Evolutionary conservation across 352 stramenopile species (phyloP).

Genomic region (Phytophthora macrochlamydospora): DNA sequence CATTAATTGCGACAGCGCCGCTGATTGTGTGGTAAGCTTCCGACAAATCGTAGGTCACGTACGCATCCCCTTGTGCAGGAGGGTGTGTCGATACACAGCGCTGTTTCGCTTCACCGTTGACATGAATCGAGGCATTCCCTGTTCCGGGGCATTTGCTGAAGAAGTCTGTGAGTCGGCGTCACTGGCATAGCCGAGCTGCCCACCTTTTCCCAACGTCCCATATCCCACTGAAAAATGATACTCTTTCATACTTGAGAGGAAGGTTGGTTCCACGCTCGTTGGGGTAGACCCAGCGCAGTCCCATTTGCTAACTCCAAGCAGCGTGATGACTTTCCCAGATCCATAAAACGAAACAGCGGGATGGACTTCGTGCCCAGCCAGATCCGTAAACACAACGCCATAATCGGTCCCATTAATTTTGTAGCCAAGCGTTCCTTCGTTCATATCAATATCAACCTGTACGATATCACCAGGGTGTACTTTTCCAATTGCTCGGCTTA

Average conservation of each 20-base stretch:
- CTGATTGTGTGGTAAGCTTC: slow-evolving; percentile 61
- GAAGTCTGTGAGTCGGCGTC: slow-evolving; percentile 37
- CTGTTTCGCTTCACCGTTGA: slow-evolving; percentile 70
- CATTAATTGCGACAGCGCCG: slow-evolving; percentile 77
- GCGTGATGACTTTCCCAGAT: slow-evolving; percentile 87
- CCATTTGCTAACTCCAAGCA: slow-evolving; percentile 82
- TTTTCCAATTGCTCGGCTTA: slow-evolving; percentile 86
- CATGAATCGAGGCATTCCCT: slow-evolving; percentile 45
- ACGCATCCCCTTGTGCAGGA: slow-evolving; percentile 68
- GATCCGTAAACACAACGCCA: slow-evolving; percentile 84
- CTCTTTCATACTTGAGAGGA: slow-evolving; percentile 78
- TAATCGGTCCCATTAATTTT: slow-evolving; percentile 92
- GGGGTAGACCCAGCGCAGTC: slow-evolving; percentile 37
- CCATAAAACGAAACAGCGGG: slow-evolving; percentile 90
- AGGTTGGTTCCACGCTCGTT: slow-evolving; percentile 63
- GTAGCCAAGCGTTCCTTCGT: slow-evolving; percentile 83
- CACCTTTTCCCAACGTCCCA: slow-evolving; percentile 76
- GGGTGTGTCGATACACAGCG: slow-evolving; percentile 83
- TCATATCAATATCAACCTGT: slow-evolving; percentile 90
- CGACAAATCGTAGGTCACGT: slow-evolving; percentile 82
- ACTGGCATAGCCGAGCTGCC: slow-evolving; percentile 76
- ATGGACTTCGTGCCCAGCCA: slow-evolving; percentile 83
- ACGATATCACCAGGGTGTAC: slow-evolving; percentile 90
- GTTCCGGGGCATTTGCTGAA: slow-evolving; percentile 11
- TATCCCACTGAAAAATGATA: slow-evolving; percentile 83